phyloP scores from a whole-genome alignment of 176 grass and related monocot species.

The Avena atlantica region DNA sequence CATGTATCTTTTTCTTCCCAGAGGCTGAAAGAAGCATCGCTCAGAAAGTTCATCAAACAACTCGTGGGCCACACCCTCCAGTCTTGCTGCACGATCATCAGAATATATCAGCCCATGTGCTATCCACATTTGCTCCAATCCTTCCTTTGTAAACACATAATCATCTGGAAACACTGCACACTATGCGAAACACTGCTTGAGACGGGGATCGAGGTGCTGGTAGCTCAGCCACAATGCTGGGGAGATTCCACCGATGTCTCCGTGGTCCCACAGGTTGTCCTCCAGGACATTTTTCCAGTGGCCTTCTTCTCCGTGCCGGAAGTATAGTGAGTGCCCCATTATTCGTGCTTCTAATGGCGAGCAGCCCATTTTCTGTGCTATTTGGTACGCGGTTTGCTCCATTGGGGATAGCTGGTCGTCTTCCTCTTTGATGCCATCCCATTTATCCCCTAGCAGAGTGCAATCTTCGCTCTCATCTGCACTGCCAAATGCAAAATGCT shows the following conservation, averaged over 20 bases:
- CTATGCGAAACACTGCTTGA: constrained; percentile 53
- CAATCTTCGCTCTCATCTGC: constrained; percentile 35
- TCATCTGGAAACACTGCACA: constrained; percentile 41
- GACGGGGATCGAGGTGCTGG: constrained; percentile 49
- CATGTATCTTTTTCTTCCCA: constrained; percentile 14
- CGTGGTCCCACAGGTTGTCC: constrained; percentile 34
- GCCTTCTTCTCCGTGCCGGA: constrained; percentile 23
- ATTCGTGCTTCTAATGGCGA: constrained; percentile 7
- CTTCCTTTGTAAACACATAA: constrained; percentile 48
- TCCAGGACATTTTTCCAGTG: constrained; percentile 50
- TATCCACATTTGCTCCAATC: constrained; percentile 45
- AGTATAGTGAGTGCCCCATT: constrained; percentile 20
- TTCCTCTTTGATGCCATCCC: constrained; percentile 16
- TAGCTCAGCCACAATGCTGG: constrained; percentile 53
- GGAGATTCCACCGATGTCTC: background rate
- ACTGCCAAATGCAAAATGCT: constrained; percentile 36
- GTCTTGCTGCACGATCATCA: background rate
- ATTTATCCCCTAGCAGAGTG: constrained; percentile 33
- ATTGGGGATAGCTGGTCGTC: constrained; percentile 19
- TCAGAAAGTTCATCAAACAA: constrained; percentile 45
- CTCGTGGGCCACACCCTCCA: constrained; percentile 26
- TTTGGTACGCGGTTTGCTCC: constrained; percentile 24
- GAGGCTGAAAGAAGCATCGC: constrained; percentile 43
- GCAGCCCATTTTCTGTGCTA: constrained; percentile 38
- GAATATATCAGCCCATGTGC: constrained; percentile 46